Base-by-base conservation (phyloP, 2,329 filamentous ascomycete species). In the Knufia petricola region DNA sequence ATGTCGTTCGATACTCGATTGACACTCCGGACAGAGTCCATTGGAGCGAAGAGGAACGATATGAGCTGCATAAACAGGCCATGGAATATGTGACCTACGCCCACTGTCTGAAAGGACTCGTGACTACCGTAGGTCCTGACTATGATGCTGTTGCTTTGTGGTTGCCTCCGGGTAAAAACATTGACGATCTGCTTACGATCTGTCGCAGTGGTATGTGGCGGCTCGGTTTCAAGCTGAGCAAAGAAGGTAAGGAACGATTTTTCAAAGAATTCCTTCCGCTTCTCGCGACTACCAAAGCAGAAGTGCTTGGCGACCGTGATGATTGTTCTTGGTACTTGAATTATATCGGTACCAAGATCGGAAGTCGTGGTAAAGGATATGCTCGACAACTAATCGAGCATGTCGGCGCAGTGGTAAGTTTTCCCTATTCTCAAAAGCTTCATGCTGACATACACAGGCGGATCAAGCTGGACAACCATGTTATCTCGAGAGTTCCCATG, bases 131-230 rank as follows among this genome's bases (percentile, higher is more conserved):
- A 53, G 87, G 86, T 15, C 76, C 80, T 4, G 78, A 88, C 61
- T 87, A 84, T 61, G 85, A 87, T 56, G 82, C 79, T 55, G 81
- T 92, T 48, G 85, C 84, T 50, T 71, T 92, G 46, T 92, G 86
- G 85, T 79, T 88, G 71, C 82, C 82, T 13, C 87, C 85, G 1
- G 83, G 82, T 47, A 74, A 79, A 62, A 77, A 84, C 64, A 80
- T 84, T 66, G 85, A 90, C 65, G 81, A 82, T 64, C 80, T 78
- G 71, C 74, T 77, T 69, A 87, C 84, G 46, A 75, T 80, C 53
- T 66, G 89, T 55, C 82, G 84, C 54, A 84, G 77, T 61, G 86
- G 86, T 52, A 77, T 87, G 70, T 89, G 85, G 85, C 75, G 82
- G 54, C 75, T 90, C 53, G 77, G 78, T 66, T 90, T 81, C 68